Evolutionary conservation across 441 rosid species (phyloP), one percentile per base, ranked within the genome.

Genomic region (Metrosideros polymorpha): DNA sequence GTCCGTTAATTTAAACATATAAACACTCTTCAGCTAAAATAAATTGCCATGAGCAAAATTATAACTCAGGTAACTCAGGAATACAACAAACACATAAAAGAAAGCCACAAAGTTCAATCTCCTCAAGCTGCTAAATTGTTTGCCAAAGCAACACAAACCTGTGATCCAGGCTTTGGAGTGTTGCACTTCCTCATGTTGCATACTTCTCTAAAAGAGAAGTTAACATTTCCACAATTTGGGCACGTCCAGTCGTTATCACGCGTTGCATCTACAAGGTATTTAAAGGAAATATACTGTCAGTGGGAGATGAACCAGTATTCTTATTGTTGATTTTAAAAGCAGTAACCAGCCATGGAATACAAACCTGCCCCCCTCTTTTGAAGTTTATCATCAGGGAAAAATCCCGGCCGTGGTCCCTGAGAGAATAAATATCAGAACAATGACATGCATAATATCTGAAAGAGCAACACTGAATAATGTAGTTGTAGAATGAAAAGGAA

Each of bases 161-260:
- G 98, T 75, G 98, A 90, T 54, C 96, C 99, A 55, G 99, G 99
- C 93, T 96, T 98, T 83, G 98, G 97, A 12, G 98, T 98, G 89
- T 94, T 96, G 94, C 99, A 98, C 89, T 96, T 96, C 90, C 99
- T 93, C 99, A 96, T 96, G 95, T 98, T 98, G 91, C 99, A 98
- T 86, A 98, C 93, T 85, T 92, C 93, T 92, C 99, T 93, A 86
- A 98, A 98, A 71, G 99, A 96, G 90, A 96, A 98, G 92, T 98
- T 98, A 61, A 98, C 90, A 87, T 98, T 98, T 57, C 99, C 99
- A 90, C 99, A 98, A 89, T 96, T 96, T 9, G 99, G 99, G 89
- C 99, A 98, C 30, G 95, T 90, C 99, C 99, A 98, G 91, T 96
- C 99, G 91, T 95, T 95, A 90, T 98, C 99, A 29, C 98, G 96